Evolutionary conservation across 371 early-diverging fungal genomes (phyloP).

Genomic region (Rhizopus arrhizus): DNA sequence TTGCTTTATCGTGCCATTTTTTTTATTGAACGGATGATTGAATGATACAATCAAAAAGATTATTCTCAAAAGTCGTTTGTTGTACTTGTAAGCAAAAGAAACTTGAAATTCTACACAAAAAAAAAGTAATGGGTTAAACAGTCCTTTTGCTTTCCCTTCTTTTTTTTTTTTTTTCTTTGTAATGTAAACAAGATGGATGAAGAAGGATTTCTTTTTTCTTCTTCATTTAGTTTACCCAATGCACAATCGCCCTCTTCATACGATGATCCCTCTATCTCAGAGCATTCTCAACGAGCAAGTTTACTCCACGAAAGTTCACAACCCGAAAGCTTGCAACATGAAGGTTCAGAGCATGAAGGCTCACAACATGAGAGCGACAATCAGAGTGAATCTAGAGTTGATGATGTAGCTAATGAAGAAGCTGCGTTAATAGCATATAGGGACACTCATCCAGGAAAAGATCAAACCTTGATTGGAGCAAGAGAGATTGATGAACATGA

Average conservation of each 20-base stretch:
- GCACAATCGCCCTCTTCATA: neutral
- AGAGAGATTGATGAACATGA: constrained; percentile 60
- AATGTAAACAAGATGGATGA: neutral
- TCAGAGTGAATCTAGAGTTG: constrained; percentile 26
- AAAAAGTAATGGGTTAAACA: neutral
- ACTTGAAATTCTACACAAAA: neutral
- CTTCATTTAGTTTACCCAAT: neutral
- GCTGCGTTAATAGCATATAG: constrained; percentile 30
- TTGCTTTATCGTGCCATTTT: neutral
- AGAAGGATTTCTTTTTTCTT: neutral
- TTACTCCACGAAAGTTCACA: neutral
- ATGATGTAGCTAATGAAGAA: constrained; percentile 30
- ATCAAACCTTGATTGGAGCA: constrained; percentile 36
- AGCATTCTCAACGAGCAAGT: neutral
- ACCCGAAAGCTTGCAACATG: too few relatives aligned
- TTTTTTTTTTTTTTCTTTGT: constrained; percentile 1
- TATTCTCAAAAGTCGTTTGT: neutral
- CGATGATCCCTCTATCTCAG: neutral
- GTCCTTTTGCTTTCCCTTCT: neutral
- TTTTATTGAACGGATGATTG: too few relatives aligned
- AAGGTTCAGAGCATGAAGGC: too few relatives aligned
- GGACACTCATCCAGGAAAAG: constrained; percentile 36
- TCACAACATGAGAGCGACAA: constrained; percentile 2
- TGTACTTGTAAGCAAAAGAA: neutral
- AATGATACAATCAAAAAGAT: too few relatives aligned